Conservation (phyloP, 805 yeast species). For the Cyberlindnera meyerae region DNA sequence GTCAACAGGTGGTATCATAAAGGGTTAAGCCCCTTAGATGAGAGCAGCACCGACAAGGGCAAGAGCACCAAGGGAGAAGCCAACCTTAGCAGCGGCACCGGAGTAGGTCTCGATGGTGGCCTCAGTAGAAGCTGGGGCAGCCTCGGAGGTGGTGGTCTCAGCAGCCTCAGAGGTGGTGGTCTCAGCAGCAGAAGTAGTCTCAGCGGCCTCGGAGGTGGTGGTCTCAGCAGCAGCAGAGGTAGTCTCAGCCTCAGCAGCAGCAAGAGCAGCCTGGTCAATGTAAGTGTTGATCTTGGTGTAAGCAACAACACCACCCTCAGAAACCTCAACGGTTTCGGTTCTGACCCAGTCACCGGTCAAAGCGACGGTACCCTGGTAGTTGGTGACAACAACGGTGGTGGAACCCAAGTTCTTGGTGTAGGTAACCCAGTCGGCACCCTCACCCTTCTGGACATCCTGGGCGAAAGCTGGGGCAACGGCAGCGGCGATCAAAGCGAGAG, state of each 20-base stretch:
- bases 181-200: background rate
- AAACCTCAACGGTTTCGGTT: constrained; percentile 2
- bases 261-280: background rate
- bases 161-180: background rate
- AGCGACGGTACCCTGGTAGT: constrained; percentile 3
- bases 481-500: constrained; percentile 6
- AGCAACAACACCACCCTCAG: constrained; percentile 2
- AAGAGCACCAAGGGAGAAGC: constrained; percentile 5
- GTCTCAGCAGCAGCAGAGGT: background rate
- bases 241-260: background rate
- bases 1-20: too few relatives aligned
- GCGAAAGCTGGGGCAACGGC: constrained; percentile 17
- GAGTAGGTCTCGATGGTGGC: constrained; percentile 5
- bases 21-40: background rate
- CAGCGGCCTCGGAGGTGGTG: background rate
- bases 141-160: background rate
- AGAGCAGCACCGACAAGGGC: constrained; percentile 5
- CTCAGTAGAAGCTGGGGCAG: constrained; percentile 1
- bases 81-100: constrained; percentile 7
- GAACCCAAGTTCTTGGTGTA: constrained; percentile 6
- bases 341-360: constrained; percentile 2
- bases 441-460: too few relatives aligned
- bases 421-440: constrained; percentile 18
- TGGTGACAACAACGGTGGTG: constrained; percentile 3
- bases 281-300: constrained; percentile 4